phyloP scores from a whole-genome alignment of 768 basidiomycete genomes.

The Psilocybe tampanensis region DNA sequence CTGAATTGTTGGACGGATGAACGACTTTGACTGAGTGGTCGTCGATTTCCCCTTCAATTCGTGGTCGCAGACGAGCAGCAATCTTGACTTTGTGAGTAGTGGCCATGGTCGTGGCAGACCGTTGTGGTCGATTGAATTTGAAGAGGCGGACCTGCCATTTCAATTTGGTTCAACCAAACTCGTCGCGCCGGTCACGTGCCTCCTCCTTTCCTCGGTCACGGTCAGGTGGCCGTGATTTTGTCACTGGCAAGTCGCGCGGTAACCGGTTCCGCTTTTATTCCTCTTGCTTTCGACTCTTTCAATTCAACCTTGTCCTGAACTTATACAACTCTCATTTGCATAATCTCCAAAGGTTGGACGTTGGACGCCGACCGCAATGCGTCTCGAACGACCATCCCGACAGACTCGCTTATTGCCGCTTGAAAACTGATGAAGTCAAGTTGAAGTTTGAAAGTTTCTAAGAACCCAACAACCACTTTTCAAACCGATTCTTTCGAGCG shows the following conservation, averaged over 20 bases:
- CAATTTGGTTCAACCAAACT: background rate
- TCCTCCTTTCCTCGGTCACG: background rate
- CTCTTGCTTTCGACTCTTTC: no score
- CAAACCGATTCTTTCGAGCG: no score
- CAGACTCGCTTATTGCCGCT: no score
- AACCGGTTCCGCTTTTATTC: background rate
- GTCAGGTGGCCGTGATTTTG: background rate
- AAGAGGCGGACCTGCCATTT: conserved; percentile 7
- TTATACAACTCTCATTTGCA: no score
- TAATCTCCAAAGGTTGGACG: no score
- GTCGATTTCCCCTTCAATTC: conserved; percentile 60
- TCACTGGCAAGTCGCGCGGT: background rate
- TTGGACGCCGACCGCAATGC: no score
- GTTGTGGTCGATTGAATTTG: conserved; percentile 2
- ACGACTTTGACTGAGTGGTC: conserved; percentile 62
- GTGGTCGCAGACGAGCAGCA: conserved; percentile 69
- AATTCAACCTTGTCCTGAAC: no score
- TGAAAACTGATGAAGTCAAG: no score
- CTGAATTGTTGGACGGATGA: conserved; percentile 37
- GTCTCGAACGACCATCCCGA: no score
- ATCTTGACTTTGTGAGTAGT: conserved; percentile 64
- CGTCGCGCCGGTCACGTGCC: conserved; percentile 22
- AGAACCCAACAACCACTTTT: no score
- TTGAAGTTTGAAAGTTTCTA: no score
- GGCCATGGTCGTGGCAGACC: conserved; percentile 15